Base-by-base conservation (phyloP, 768 basidiomycete genomes). In the Leucocoprinus sp. region DNA sequence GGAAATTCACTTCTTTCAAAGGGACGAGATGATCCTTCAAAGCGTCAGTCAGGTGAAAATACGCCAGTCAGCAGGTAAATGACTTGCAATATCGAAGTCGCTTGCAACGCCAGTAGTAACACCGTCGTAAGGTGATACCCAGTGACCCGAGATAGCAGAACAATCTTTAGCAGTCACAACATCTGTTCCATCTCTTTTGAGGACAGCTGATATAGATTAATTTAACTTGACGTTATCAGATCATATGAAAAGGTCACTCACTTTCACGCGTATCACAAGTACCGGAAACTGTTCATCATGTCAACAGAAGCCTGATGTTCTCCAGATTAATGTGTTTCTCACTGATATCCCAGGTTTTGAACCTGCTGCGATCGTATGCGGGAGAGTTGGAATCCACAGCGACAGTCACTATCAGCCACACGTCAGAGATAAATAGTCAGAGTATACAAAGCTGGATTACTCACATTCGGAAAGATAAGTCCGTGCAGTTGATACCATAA, bases 231-330 rank as follows among this genome's bases (percentile, higher is more conserved):
- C 8, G 7, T 4, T 37, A 15, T 15, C n/a, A 8, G 12, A 12
- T 14, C 21, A 14, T 31, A 18, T 9, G 3, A 14, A 15, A 21
- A 42, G 19, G 34, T 21, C 7, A 48, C 69, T 48, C 42, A 75
- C 74, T 74, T 55, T 76, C 72, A 34, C 75, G 60, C 3, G 75
- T 75, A 54, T 76, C 64, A 55, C 76, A 78, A 2, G 53, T 63
- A 21, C 76, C 75, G 1, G 68, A 70, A 50, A 76, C 72, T 75
- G 41, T 37, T 8, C 23, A 23, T 4, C 21, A 46, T 15, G 17
- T 29, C 24, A 48, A 27, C 31, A 19, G 33, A 22, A 4, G 22
- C 22, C 35, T 12, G 31, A 11, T 38, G n/a, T 9, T 19, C 24
- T 12, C 8, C 15, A 17, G 28, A 19, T 18, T 7, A 18, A 37